Base-by-base conservation (phyloP, 148 eudicot genomes). In the Chenopodium album region DNA sequence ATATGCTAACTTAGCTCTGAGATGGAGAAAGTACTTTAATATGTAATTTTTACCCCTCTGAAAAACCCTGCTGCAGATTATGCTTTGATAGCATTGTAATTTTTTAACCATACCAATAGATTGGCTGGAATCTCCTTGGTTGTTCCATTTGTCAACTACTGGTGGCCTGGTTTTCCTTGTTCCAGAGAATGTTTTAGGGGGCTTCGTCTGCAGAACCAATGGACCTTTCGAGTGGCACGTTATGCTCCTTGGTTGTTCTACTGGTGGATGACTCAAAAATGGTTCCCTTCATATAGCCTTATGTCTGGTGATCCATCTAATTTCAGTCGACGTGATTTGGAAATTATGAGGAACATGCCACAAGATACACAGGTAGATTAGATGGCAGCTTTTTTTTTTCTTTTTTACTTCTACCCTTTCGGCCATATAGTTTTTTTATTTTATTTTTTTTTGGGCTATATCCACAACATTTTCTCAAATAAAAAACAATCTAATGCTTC, bases 251-350 rank as follows among this genome's bases (percentile, higher is more conserved):
- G 92, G 93, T 81, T 95, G 60, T 76, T 85, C 47, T 82, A 82
- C 71, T 85, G 87, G 96, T 93, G 97, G 98, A 89, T 92, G 88
- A 89, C 90, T 79, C 98, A 91, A 78, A 91, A 87, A 34, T 88
- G 89, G 92, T 90, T 92, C 83, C 91, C 92, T 73, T 72, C 91
- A 9, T 79, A 86, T 22, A 90, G 85, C 71, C 71, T 82, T 50
- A 6, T 78, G 73, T 78, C 87, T 47, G 87, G 87, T 10, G 75
- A 71, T 66, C 10, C 70, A 14, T 62, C 82, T 23, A 62, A 37
- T 71, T 90, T 88, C 81, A 68, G 90, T 82, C 71, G 41, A 14
- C 67, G 46, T 29, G 97, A 93, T 84, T 26, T 84, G 34, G 92
- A 92, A 81, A 84, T 88, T n/a, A 44, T 92, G 68, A 84, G 86